Conservation (phyloP, 78 protist species). For the Pelomyxa schiedti region DNA sequence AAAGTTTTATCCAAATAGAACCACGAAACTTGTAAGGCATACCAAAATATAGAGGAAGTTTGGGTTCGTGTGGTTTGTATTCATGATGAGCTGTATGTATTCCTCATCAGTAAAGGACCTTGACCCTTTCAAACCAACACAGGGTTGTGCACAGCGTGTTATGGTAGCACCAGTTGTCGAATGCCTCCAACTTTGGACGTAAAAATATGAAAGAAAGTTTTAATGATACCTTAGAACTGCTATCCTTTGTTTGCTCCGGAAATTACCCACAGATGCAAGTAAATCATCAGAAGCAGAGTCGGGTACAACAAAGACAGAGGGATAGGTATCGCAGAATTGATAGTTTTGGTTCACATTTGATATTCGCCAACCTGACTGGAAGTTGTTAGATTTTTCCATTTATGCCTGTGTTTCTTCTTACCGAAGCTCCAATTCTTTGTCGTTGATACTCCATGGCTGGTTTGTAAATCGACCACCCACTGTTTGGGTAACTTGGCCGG, state of each 20-base stretch:
- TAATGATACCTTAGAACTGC: not conserved
- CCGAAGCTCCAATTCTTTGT: too few species aligned
- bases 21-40: too few species aligned
- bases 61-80: not conserved
- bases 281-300: not conserved
- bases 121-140: not conserved
- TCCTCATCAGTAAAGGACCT: not conserved
- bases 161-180: not conserved
- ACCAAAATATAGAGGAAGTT: slow-evolving; percentile 6
- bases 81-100: not conserved
- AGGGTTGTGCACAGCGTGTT: not conserved
- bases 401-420: too few species aligned
- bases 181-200: not conserved
- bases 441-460: not conserved
- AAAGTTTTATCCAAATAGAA: too few species aligned
- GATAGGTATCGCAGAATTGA: not conserved
- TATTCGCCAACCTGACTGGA: not conserved
- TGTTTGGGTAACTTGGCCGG: not conserved
- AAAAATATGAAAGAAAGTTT: too few species aligned
- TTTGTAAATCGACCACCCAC: not conserved
- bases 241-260: not conserved
- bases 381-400: not conserved
- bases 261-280: not conserved
- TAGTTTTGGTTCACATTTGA: not conserved
- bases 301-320: not conserved